Evolutionary conservation across 371 early-diverging fungal species (phyloP).

Genomic region (Saksenaea oblongispora): DNA sequence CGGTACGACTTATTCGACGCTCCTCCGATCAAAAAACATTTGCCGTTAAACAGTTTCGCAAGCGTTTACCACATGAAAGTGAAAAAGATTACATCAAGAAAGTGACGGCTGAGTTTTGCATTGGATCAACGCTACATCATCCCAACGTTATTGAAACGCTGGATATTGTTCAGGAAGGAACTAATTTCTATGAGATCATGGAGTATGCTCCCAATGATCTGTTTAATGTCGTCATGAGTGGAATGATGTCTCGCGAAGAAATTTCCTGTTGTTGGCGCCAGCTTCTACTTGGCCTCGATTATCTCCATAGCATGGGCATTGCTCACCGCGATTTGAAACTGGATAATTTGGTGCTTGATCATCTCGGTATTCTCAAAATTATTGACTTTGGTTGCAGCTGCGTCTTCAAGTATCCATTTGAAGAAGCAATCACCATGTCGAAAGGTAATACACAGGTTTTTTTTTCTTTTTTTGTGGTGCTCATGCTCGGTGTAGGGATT

Average conservation of each 20-base stretch:
- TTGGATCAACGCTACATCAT: constrained; percentile 82
- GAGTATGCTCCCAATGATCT: constrained; percentile 82
- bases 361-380: constrained; percentile 77
- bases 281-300: constrained; percentile 70
- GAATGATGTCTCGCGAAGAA: constrained; percentile 66
- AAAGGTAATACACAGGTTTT: constrained; percentile 54
- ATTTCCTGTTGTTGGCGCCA: constrained; percentile 77
- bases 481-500: constrained; percentile 46
- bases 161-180: constrained; percentile 76
- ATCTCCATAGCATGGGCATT: constrained; percentile 77
- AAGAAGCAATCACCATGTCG: constrained; percentile 50
- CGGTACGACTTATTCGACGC: constrained; percentile 64
- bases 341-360: constrained; percentile 80
- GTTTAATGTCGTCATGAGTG: constrained; percentile 72
- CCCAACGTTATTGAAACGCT: constrained; percentile 84
- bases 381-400: constrained; percentile 92
- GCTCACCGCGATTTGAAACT: constrained; percentile 89
- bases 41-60: constrained; percentile 85
- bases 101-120: constrained; percentile 84
- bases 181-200: constrained; percentile 73
- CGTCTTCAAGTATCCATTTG: constrained; percentile 75
- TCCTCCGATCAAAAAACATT: constrained; percentile 60
- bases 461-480: not conserved
- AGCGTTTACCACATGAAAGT: constrained; percentile 66
- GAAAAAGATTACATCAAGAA: constrained; percentile 83